A percentile compares a stretch with the other conserved stretches of the same genome.
Evolutionary conservation across 192 early-diverging fungal genomes (phyloP).

Genomic region (Backusella parvicylindrica): DNA sequence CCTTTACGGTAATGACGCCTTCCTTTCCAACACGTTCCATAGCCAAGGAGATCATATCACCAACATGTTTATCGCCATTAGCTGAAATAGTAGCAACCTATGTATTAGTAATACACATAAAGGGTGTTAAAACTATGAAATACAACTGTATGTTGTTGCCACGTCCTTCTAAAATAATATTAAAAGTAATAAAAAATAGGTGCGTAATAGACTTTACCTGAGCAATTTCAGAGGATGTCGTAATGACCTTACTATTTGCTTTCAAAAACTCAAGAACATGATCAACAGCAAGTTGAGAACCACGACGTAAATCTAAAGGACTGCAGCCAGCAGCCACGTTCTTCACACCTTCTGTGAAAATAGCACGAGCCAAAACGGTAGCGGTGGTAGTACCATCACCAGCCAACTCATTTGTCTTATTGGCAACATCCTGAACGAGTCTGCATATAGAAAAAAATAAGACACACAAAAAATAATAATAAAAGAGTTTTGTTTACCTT

Average conservation of each 20-base stretch:
- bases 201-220: no score
- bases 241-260: conserved; percentile 85
- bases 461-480: not conserved
- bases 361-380: conserved; percentile 94
- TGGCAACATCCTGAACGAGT: conserved; percentile 98
- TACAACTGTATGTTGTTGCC: no score
- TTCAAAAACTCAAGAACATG: conserved; percentile 89
- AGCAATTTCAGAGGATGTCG: conserved; percentile 92
- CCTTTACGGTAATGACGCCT: conserved; percentile 99
- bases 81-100: conserved; percentile 94
- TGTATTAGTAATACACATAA: not conserved
- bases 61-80: conserved; percentile 97
- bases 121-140: no score
- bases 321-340: conserved; percentile 98
- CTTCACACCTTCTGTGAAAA: conserved; percentile 98
- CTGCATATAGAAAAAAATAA: conserved; percentile 28
- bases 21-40: conserved; percentile 99
- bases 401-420: conserved; percentile 99
- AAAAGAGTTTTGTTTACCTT: conserved; percentile 35
- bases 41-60: conserved; percentile 92
- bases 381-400: conserved; percentile 99
- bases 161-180: no score
- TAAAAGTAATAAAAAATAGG: no score
- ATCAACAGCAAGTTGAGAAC: conserved; percentile 91
- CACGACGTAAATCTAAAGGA: conserved; percentile 95